Evolutionary conservation across 2,329 filamentous ascomycete genomes (phyloP).

Genomic region (Xylariaceae sp.): DNA sequence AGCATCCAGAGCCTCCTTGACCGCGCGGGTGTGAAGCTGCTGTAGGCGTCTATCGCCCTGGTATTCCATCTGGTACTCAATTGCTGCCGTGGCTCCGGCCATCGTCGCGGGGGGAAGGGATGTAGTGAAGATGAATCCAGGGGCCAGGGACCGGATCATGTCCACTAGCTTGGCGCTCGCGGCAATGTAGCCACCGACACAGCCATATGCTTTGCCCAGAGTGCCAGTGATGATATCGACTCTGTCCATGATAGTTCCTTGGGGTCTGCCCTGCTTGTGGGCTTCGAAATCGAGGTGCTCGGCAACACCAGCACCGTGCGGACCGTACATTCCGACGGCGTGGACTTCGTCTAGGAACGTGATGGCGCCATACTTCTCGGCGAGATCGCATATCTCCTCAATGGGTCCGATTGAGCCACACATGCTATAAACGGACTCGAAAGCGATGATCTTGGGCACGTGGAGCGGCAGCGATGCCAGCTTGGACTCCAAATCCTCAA

Average conservation of each 20-base stretch:
- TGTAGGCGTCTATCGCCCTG: conserved; percentile 84
- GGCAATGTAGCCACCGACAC: conserved; percentile 95
- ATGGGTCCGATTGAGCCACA: conserved; percentile 96
- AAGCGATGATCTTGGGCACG: conserved; percentile 95
- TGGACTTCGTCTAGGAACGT: conserved; percentile 99
- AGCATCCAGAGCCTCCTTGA: conserved; percentile 75
- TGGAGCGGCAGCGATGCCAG: conserved; percentile 79
- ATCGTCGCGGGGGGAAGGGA: conserved; percentile 93
- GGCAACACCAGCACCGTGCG: conserved; percentile 88
- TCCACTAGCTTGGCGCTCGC: conserved; percentile 83
- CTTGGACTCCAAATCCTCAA: conserved; percentile 89
- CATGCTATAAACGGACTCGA: conserved; percentile 99
- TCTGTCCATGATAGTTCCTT: conserved; percentile 88
- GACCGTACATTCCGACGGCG: conserved; percentile 98
- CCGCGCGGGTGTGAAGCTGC: conserved; percentile 90
- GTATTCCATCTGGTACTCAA: conserved; percentile 86
- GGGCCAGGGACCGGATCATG: conserved; percentile 86
- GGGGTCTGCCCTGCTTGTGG: conserved; percentile 66
- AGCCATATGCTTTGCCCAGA: conserved; percentile 94
- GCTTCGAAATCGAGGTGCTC: conserved; percentile 94
- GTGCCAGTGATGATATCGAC: conserved; percentile 98
- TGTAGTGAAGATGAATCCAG: conserved; percentile 98
- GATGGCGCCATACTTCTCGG: conserved; percentile 94
- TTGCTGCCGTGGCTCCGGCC: conserved; percentile 86
- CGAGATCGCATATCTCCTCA: conserved; percentile 89